phyloP scores from a whole-genome alignment of 2,329 filamentous ascomycete species.

The Colletotrichum tabaci region DNA sequence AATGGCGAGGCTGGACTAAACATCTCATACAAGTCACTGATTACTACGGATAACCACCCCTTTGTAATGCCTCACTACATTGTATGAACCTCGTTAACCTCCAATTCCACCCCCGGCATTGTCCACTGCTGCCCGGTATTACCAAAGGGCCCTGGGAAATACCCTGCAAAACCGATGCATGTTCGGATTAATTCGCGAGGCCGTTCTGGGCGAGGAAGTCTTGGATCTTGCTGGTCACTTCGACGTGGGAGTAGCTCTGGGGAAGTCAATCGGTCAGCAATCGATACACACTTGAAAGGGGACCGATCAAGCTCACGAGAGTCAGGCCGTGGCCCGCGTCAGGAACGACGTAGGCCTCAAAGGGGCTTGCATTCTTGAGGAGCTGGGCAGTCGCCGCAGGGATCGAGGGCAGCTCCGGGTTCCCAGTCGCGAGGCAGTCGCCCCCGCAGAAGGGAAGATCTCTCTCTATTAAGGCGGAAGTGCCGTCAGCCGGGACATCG shows the following conservation, averaged over 20 bases:
- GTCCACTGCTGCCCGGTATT: too few relatives aligned
- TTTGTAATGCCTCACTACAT: too few relatives aligned
- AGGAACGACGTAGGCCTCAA: slow-evolving; percentile 69
- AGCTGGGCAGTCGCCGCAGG: slow-evolving; percentile 57
- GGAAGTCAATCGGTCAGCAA: slow-evolving; percentile 10
- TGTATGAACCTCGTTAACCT: neutral
- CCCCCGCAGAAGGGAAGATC: slow-evolving; percentile 74
- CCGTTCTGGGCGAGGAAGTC: slow-evolving; percentile 53
- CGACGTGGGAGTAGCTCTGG: slow-evolving; percentile 50
- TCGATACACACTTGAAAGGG: neutral
- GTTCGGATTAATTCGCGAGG: slow-evolving; percentile 8
- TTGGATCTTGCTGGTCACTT: slow-evolving; percentile 54
- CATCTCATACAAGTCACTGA: too few relatives aligned
- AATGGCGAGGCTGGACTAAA: neutral
- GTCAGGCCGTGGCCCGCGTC: slow-evolving; percentile 68
- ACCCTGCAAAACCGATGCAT: neutral
- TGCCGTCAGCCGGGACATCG: neutral
- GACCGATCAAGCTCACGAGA: slow-evolving; percentile 49
- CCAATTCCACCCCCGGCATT: too few relatives aligned
- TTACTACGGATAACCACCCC: neutral
- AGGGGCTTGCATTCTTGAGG: slow-evolving; percentile 63
- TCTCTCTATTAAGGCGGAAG: slow-evolving; percentile 49
- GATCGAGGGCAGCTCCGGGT: slow-evolving; percentile 56
- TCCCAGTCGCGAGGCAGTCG: slow-evolving; percentile 66
- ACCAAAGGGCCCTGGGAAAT: neutral